Conservation (phyloP, 2,329 filamentous ascomycete species). For the Mycogone perniciosa region DNA sequence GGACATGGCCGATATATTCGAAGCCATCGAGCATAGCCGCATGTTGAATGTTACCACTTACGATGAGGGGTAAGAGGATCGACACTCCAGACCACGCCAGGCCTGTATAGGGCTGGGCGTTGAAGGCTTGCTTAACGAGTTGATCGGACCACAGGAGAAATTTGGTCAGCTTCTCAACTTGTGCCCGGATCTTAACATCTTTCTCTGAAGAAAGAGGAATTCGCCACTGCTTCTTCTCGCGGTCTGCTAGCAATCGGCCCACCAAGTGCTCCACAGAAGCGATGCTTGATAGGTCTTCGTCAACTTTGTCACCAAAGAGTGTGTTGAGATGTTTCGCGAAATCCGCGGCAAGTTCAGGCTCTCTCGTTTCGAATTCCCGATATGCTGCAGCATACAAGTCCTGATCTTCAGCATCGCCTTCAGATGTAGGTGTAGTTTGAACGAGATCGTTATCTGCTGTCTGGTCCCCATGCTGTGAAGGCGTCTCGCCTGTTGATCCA, state of each 20-base stretch:
- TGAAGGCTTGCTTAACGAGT: constrained; percentile 18
- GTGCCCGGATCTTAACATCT: constrained; percentile 16
- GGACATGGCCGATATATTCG: constrained; percentile 13
- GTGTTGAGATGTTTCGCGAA: neutral
- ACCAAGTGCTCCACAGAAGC: neutral
- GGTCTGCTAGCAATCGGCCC: constrained; percentile 6
- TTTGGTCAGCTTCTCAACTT: constrained; percentile 18
- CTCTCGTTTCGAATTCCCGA: neutral
- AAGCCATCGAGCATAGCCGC: constrained; percentile 20
- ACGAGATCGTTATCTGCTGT: no score
- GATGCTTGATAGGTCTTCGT: neutral
- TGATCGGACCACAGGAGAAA: constrained; percentile 19
- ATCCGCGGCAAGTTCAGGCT: neutral
- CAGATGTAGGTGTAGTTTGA: no score
- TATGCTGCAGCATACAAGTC: no score
- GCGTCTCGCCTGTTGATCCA: no score
- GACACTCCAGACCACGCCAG: constrained; percentile 23
- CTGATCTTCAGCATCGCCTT: no score
- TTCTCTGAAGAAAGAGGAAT: constrained; percentile 13
- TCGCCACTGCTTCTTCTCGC: constrained; percentile 17
- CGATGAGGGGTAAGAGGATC: constrained; percentile 17
- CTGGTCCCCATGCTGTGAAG: no score
- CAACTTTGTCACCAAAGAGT: neutral
- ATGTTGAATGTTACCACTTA: constrained; percentile 12
- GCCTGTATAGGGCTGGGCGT: constrained; percentile 18